These are phyloP conservation scores for Trichoderma koningiopsis DNA, from an alignment of 2,329 filamentous ascomycete species.

Conservation along the genomic window DNA sequence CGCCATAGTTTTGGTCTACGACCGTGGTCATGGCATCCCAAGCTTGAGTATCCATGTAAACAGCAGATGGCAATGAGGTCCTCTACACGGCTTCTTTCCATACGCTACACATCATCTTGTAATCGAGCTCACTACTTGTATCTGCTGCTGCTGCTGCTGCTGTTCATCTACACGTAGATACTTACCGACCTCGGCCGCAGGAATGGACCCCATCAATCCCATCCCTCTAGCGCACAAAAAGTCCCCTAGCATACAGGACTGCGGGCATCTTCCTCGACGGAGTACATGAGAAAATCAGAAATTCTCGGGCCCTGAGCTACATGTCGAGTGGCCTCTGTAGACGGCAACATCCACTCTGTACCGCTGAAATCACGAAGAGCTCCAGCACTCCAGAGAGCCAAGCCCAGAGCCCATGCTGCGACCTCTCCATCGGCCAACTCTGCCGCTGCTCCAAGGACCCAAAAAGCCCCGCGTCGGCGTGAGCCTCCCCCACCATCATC, in stretches of 20 bases:
- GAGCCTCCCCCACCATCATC: conserved; percentile 21
- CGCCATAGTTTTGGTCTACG: neutral
- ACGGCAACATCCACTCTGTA: neutral
- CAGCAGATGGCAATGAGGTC: too few relatives aligned
- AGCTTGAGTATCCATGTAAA: neutral
- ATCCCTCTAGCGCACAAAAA: neutral
- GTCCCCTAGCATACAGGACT: neutral
- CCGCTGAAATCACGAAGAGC: neutral
- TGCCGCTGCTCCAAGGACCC: conserved; percentile 1
- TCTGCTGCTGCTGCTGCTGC: neutral
- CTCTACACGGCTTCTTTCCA: neutral
- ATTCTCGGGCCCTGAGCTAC: neutral
- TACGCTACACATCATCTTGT: neutral
- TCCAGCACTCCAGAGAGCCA: neutral
- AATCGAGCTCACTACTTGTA: neutral
- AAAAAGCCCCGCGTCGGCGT: conserved; percentile 16
- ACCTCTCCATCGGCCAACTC: conserved; percentile 13
- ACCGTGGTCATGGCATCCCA: neutral
- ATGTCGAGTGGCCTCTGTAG: neutral
- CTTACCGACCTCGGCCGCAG: neutral
- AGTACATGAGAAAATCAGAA: neutral
- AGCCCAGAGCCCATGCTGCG: neutral
- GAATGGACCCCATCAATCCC: neutral
- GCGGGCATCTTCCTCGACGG: neutral
- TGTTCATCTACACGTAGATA: neutral